Evolutionary conservation across 805 yeast species (phyloP), one percentile per base, ranked within the genome.

Genomic region (Lipomyces starkeyi): DNA sequence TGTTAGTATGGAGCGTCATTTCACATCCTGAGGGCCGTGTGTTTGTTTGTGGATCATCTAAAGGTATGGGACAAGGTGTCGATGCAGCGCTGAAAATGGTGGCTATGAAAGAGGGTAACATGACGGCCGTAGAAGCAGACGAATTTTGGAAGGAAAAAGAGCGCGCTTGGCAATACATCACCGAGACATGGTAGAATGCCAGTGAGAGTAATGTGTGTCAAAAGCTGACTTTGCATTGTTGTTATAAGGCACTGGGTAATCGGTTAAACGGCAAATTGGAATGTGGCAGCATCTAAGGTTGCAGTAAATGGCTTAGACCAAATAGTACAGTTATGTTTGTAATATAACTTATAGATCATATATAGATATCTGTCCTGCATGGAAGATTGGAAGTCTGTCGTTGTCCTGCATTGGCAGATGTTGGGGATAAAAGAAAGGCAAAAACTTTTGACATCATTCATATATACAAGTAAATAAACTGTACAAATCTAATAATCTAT

Each of bases 41-140:
- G 11, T 74, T 72, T 61, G 75, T 74, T 13, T 74, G 76, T 58
- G 76, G 76, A 2, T 71, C 74, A 32, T 69, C 74, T 7, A 61
- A 65, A 54, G 76, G 76, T 3, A 73, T 74, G 74, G 74, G 75
- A 9, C 73, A 73, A 60, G 76, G 76, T n/a, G 76, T 73, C 3
- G 68, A 71, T n/a, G 61, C 64, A 13, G 72, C 75, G 32, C 64
- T 73, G 34, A 61, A 68, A 8, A 58, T 58, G 7, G 73, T 73
- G n/a, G 76, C 76, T 1, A 64, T 74, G 66, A 57, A 65, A 22
- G 57, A 65, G 43, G 73, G 69, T 7, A 59, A 58, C 27, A 54
- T 73, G 69, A 55, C 61, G 17, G 47, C 65, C 29, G 67, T 49
- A 3, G 68, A 69, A 32, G 76, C 76, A 17, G 37, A 25, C 14